Base-by-base conservation (phyloP, 2,329 filamentous ascomycete genomes). In the Alternaria novae-zelandiae region DNA sequence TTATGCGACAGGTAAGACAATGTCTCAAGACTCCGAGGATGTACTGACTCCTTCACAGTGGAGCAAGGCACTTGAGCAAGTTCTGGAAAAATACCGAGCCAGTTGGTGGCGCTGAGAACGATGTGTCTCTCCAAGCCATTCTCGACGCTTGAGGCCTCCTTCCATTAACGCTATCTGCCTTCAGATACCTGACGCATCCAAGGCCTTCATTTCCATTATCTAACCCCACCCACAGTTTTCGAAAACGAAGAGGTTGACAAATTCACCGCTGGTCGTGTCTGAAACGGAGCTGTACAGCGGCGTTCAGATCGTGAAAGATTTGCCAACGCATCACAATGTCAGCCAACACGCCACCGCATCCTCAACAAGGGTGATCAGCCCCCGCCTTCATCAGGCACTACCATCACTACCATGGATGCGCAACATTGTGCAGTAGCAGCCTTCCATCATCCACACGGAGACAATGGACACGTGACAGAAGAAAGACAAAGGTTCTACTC, bases 61-160 rank as follows among this genome's bases (percentile, higher is more conserved):
- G 93, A n/a, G 89, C 89, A 10, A 86, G 93, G 67, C 92, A 96
- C 79, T 79, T 96, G 55, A 94, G 90, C 81, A 95, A 94, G 80
- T 94, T 96, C 76, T 96, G 91, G 91, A 91, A 90, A 74, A 84
- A 86, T 66, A 88, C 93, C 57, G 90, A 88, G 21, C 87, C 89
- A 55, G 83, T 91, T 78, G 91, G 89, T 23, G 83, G 80, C 8
- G 71, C 69, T 12, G 77, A 80, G 36, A 79, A 80, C 55, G 83
- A 82, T 28, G 79, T 83, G 49, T 81, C 80, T 4, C 81, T 92
- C 21, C 88, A 91, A 65, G 82, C 86, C 28, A 88, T 91, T 49
- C 79, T 75, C 80, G 88, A 64, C 15, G 61, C 68, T 59, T 78
- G 64, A 75, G 36, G 63, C 49, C 26, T 21, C 15, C 15, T 21